These are phyloP conservation scores for Alternaria dauci DNA, from an alignment of 2,329 filamentous ascomycete genomes.

Conservation along the genomic window DNA sequence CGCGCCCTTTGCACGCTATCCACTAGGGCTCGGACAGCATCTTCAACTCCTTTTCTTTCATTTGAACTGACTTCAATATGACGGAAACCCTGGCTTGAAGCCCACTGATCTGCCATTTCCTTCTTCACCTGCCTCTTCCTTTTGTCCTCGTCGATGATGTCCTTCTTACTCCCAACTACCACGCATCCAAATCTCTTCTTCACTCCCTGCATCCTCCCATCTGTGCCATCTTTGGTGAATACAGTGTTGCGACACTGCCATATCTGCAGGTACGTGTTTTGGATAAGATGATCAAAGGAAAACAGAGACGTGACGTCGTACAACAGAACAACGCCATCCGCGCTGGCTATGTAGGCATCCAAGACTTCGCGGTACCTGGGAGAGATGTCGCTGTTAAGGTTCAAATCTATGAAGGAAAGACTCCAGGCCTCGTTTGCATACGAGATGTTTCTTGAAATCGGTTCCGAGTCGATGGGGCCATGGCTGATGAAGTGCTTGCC, in stretches of 20 bases:
- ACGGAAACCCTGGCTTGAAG: constrained; percentile 30
- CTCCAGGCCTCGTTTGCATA: constrained; percentile 16
- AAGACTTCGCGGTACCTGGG: constrained; percentile 7
- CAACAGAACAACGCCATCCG: constrained; percentile 38
- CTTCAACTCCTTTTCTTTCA: constrained; percentile 16
- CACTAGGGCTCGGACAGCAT: constrained; percentile 26
- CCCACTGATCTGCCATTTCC: constrained; percentile 34
- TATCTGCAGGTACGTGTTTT: constrained; percentile 27
- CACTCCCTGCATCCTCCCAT: constrained; percentile 3
- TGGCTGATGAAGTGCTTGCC: constrained; percentile 16
- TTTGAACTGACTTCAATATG: constrained; percentile 31
- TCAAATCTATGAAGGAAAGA: constrained; percentile 33
- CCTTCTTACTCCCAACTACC: constrained; percentile 40
- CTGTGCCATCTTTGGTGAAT: neutral
- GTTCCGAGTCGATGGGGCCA: constrained; percentile 12
- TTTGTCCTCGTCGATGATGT: constrained; percentile 19
- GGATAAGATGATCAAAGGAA: constrained; percentile 34
- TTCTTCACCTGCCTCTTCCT: constrained; percentile 23
- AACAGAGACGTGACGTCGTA: constrained; percentile 37
- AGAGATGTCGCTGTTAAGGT: constrained; percentile 20
- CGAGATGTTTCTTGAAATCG: constrained; percentile 14
- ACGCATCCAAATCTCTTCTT: constrained; percentile 38
- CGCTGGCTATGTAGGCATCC: constrained; percentile 12
- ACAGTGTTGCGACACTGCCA: constrained; percentile 22
- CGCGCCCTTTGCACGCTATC: constrained; percentile 19